Evolutionary conservation across 2,329 filamentous ascomycete species (phyloP).

Genomic region (Diaporthe batatas): DNA sequence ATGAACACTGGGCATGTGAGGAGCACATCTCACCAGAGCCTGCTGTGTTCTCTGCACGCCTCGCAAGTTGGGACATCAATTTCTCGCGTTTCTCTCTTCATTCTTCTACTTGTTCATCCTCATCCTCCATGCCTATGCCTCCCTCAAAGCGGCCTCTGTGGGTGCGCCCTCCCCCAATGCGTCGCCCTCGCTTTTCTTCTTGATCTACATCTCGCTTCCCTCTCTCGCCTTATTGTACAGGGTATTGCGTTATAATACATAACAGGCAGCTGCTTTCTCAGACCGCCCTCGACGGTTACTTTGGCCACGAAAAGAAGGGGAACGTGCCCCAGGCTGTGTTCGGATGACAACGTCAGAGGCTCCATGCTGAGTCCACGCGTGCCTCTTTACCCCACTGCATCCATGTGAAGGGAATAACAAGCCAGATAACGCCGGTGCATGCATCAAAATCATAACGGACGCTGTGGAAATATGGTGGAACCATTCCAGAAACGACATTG

Average conservation of each 20-base stretch:
- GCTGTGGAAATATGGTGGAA: background rate
- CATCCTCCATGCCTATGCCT: background rate
- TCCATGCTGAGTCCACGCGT: slow-evolving; percentile 15
- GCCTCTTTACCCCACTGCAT: background rate
- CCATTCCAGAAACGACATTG: background rate
- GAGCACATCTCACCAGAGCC: background rate
- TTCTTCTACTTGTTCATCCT: slow-evolving; percentile 4
- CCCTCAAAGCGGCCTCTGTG: background rate
- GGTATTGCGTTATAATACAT: slow-evolving; percentile 38
- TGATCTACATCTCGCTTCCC: background rate
- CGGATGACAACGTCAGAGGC: slow-evolving; percentile 9
- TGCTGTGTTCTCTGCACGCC: background rate
- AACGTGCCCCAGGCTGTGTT: background rate
- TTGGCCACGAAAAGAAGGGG: slow-evolving; percentile 13
- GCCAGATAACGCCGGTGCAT: slow-evolving; percentile 15
- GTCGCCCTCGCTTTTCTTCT: background rate
- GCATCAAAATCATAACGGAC: slow-evolving; percentile 27
- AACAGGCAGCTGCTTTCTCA: slow-evolving; percentile 1
- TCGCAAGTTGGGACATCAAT: background rate
- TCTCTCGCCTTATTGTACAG: slow-evolving; percentile 29
- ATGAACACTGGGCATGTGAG: background rate
- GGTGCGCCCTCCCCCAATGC: background rate
- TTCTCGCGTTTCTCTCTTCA: background rate
- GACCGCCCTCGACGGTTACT: slow-evolving; percentile 26
- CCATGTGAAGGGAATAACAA: background rate